Evolutionary conservation across 2,329 filamentous ascomycete species (phyloP).

Genomic region (Chalaropsis ovoidea): DNA sequence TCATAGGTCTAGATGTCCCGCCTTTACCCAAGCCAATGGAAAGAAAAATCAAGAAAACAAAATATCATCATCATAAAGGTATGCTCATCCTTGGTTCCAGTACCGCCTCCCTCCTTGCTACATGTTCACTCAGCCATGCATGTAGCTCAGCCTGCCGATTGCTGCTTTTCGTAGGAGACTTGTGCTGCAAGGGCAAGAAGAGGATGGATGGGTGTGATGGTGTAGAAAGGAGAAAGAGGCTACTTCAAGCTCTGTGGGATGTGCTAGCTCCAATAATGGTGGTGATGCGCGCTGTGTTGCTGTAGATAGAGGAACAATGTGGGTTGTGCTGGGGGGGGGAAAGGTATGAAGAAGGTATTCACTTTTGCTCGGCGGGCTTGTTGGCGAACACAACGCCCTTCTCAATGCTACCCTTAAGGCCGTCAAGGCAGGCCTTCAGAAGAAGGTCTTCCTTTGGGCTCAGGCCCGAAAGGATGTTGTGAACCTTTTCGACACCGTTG

Average conservation of each 20-base stretch:
- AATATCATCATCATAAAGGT: conserved; percentile 16
- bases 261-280: conserved; percentile 17
- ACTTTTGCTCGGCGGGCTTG: conserved; percentile 74
- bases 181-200: background rate
- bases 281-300: conserved; percentile 18
- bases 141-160: background rate
- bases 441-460: conserved; percentile 85
- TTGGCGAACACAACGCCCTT: conserved; percentile 88
- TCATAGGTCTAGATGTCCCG: conserved; percentile 12
- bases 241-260: background rate
- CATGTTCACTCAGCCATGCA: background rate
- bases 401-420: conserved; percentile 81
- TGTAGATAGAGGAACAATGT: conserved; percentile 1
- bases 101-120: background rate
- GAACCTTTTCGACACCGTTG: conserved; percentile 75
- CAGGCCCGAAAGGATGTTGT: conserved; percentile 65
- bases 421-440: conserved; percentile 62
- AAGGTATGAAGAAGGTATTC: conserved; percentile 36
- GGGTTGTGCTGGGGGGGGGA: conserved; percentile 25
- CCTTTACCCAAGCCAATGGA: conserved; percentile 9
- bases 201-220: background rate
- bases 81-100: background rate
- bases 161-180: background rate
- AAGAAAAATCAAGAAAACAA: conserved; percentile 17
- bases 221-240: background rate